Conservation (phyloP, 495 filamentous ascomycete species). For the Copromyces sp. region DNA sequence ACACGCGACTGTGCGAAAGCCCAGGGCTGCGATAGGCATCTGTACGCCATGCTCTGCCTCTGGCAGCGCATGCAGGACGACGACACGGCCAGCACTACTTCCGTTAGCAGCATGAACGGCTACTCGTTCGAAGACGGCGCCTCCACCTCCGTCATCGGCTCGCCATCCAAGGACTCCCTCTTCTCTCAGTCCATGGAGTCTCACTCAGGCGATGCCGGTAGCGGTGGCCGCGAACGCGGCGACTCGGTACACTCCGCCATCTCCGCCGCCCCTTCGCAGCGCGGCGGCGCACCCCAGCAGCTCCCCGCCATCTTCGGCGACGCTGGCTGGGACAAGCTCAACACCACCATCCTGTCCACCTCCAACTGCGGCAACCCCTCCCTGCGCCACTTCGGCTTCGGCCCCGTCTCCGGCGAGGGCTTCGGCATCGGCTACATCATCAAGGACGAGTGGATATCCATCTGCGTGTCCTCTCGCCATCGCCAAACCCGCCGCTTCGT, state of each 20-base stretch:
- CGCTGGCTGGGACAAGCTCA: constrained; percentile 84
- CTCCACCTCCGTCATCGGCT: constrained; percentile 42
- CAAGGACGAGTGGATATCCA: constrained; percentile 87
- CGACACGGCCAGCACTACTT: constrained; percentile 48
- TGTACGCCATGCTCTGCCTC: constrained; percentile 89
- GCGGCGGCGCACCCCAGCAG: constrained; percentile 17
- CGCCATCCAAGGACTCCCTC: constrained; percentile 37
- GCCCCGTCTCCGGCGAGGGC: constrained; percentile 85
- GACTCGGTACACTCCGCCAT: constrained; percentile 28
- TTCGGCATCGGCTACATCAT: constrained; percentile 99
- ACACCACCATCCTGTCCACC: constrained; percentile 87
- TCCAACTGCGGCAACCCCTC: constrained; percentile 99
- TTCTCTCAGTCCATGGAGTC: constrained; percentile 20
- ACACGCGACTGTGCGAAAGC: constrained; percentile 87
- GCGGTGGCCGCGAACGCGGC: constrained; percentile 24
- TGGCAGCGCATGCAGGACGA: constrained; percentile 86
- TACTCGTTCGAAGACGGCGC: constrained; percentile 43
- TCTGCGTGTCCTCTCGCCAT: constrained; percentile 88
- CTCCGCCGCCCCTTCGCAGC: constrained; percentile 7
- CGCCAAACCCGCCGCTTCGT: constrained; percentile 85
- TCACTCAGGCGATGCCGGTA: constrained; percentile 10
- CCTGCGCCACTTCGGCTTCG: constrained; percentile 94
- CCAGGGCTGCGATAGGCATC: constrained; percentile 83
- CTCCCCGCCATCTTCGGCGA: constrained; percentile 83
- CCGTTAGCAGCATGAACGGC: constrained; percentile 40